These are phyloP conservation scores for Paramecium pentaurelia DNA, from an alignment of 73 alveolate species.

Conservation along the genomic window DNA sequence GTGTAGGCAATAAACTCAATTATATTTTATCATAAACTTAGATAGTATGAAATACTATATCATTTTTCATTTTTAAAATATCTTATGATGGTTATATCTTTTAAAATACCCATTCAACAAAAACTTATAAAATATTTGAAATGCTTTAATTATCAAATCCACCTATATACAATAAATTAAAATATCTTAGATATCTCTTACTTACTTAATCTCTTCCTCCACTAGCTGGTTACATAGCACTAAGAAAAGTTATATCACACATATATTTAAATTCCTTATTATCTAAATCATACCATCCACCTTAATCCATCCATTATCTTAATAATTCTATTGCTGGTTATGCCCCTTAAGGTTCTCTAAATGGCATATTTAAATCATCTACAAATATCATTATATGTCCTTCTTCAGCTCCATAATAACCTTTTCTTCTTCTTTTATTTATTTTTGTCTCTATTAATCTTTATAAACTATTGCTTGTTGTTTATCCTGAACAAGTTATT, in stretches of 20 bases:
- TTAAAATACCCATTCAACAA: conserved; percentile 45
- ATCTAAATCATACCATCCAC: conserved; percentile 85
- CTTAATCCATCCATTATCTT: conserved; percentile 98
- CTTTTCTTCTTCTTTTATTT: conserved; percentile 82
- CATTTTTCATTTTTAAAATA: not conserved
- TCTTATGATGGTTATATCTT: not conserved
- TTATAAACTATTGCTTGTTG: conserved; percentile 91
- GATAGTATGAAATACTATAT: not conserved
- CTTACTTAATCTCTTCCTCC: conserved; percentile 68
- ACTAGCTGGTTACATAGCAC: conserved; percentile 58
- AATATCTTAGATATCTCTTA: conserved; percentile 72
- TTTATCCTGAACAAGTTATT: conserved; percentile 98
- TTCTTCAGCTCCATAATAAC: conserved; percentile 92
- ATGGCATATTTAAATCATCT: conserved; percentile 96
- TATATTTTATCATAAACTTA: conserved; percentile 28
- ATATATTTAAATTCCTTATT: conserved; percentile 87
- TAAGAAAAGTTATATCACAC: conserved; percentile 79
- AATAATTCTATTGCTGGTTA: conserved; percentile 86
- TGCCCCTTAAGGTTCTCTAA: conserved; percentile 83
- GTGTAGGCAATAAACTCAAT: conserved; percentile 89
- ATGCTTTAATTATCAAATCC: conserved; percentile 64
- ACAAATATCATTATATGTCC: conserved; percentile 79
- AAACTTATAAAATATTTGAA: not conserved
- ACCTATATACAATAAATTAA: conserved; percentile 63
- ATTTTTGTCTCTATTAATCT: conserved; percentile 56